phyloP scores from a whole-genome alignment of 495 filamentous ascomycete genomes.

The Oidiodendron maius region DNA sequence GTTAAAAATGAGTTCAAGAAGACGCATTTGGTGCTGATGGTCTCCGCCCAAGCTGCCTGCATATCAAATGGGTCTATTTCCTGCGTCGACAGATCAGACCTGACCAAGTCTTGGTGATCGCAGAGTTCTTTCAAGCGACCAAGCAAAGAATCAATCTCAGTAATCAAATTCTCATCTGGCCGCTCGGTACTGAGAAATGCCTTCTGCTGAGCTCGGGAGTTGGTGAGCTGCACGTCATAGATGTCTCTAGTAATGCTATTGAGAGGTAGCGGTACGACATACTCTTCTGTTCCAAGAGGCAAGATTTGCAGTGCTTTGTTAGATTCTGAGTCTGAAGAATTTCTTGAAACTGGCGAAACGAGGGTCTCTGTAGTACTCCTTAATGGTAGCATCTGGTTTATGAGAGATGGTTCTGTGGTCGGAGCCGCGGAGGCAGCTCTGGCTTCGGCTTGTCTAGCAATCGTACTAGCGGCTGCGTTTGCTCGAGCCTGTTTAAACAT shows the following conservation, averaged over 20 bases:
- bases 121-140: conserved; percentile 12
- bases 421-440: conserved; percentile 7
- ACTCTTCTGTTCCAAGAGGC: conserved; percentile 7
- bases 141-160: conserved; percentile 19
- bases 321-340: background rate
- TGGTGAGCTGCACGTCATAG: conserved; percentile 11
- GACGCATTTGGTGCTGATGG: conserved; percentile 22
- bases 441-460: conserved; percentile 4
- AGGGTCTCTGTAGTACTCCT: background rate
- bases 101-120: conserved; percentile 17
- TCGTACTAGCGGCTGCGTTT: background rate
- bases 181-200: conserved; percentile 11
- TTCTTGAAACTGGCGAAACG: background rate
- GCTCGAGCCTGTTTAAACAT: background rate
- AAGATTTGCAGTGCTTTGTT: background rate
- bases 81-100: conserved; percentile 11
- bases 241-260: conserved; percentile 12
- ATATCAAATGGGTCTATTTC: background rate
- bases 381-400: conserved; percentile 3
- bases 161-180: conserved; percentile 4
- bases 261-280: conserved; percentile 18
- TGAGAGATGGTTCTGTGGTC: background rate
- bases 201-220: conserved; percentile 6
- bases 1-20: conserved; percentile 18
- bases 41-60: conserved; percentile 21